phyloP scores from a whole-genome alignment of 176 grass and related monocot genomes.

The Elymus sibiricus region DNA sequence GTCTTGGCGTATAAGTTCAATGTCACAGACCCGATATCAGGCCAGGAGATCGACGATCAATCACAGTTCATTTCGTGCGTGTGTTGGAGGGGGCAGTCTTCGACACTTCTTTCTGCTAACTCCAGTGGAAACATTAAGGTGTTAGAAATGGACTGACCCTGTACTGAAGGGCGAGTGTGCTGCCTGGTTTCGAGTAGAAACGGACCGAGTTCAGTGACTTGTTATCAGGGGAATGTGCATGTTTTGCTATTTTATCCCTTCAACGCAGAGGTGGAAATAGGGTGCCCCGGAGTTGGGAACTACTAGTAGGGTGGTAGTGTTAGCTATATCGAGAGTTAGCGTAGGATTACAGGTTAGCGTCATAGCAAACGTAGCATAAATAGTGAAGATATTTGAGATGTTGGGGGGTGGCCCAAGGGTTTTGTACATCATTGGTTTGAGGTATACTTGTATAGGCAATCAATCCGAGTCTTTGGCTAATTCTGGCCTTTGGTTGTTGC shows the following conservation, averaged over 20 bases:
- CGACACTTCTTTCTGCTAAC: constrained; percentile 84
- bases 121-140: constrained; percentile 91
- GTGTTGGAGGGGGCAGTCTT: constrained; percentile 82
- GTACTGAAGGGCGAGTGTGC: neutral
- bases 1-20: constrained; percentile 86
- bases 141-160: constrained; percentile 83
- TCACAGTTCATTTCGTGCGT: constrained; percentile 93
- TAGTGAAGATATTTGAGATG: constrained; percentile 42
- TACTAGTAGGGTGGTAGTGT: constrained; percentile 25
- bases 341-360: constrained; percentile 46
- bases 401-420: constrained; percentile 25
- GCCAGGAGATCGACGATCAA: constrained; percentile 81
- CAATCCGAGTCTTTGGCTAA: constrained; percentile 42
- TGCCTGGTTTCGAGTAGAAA: constrained; percentile 37
- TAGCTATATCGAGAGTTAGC: constrained; percentile 46
- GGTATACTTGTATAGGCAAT: constrained; percentile 75
- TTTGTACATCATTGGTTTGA: constrained; percentile 96
- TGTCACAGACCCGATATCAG: constrained; percentile 76
- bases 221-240: neutral
- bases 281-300: constrained; percentile 1
- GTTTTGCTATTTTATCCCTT: neutral
- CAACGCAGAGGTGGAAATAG: neutral
- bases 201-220: constrained; percentile 46
- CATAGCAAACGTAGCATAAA: constrained; percentile 64
- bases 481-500: neutral